Percentiles rank a stretch among this genome's conserved stretches.
Evolutionary conservation across 148 eudicot genomes (phyloP).

Genomic region (Chenopodium quinoa): DNA sequence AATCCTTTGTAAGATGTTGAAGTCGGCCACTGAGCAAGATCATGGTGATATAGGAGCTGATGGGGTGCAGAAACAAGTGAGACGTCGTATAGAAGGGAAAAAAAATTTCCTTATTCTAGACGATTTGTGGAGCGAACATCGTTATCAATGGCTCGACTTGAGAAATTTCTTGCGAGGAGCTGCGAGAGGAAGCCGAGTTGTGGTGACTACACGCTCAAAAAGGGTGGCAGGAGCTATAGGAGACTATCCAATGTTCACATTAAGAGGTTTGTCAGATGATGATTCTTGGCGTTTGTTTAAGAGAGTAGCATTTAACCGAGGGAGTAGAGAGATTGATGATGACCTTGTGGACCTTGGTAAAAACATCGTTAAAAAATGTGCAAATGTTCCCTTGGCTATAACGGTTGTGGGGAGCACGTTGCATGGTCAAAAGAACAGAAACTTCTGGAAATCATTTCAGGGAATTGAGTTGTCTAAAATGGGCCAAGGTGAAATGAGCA

Average conservation of each 20-base stretch:
- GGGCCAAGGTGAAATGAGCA: too few relatives aligned
- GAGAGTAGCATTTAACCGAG: constrained; percentile 21
- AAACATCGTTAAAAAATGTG: too few relatives aligned
- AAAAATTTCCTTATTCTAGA: constrained; percentile 23
- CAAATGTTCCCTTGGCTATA: too few relatives aligned
- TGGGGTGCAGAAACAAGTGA: too few relatives aligned
- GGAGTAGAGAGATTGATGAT: not conserved
- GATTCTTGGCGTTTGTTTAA: constrained; percentile 31
- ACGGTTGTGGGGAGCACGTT: too few relatives aligned
- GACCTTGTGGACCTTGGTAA: too few relatives aligned
- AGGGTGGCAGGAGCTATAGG: constrained; percentile 13
- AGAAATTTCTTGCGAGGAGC: constrained; percentile 7
- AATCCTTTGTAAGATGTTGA: too few relatives aligned
- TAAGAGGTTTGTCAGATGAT: constrained; percentile 25
- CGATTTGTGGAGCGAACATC: constrained; percentile 25
- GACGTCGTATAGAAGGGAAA: not conserved
- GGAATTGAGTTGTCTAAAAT: too few relatives aligned
- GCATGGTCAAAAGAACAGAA: too few relatives aligned
- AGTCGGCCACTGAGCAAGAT: too few relatives aligned
- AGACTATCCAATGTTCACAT: not conserved
- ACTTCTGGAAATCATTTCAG: too few relatives aligned
- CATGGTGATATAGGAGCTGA: too few relatives aligned
- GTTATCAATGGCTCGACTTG: constrained; percentile 15
- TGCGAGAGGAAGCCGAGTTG: constrained; percentile 18
- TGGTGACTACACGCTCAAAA: constrained; percentile 28